These are phyloP conservation scores for Malbranchea zuffiana DNA, from an alignment of 2,329 filamentous ascomycete genomes.

Conservation along the genomic window DNA sequence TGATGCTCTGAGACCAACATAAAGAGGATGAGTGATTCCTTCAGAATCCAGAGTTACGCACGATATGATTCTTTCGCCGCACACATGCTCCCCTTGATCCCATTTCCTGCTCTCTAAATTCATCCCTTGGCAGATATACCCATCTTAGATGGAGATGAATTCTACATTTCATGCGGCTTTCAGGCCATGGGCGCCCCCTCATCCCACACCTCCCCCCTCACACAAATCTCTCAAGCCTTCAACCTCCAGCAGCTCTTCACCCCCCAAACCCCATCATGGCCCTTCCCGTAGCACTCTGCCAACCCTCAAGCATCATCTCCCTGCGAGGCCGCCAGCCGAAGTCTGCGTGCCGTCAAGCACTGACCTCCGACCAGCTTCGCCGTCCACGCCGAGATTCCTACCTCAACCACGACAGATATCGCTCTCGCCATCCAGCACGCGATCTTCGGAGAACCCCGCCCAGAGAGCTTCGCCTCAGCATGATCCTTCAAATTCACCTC, in stretches of 20 bases:
- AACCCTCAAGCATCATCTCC: not conserved
- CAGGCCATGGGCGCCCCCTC: not conserved
- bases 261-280: slow-evolving; percentile 4
- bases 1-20: slow-evolving; percentile 1
- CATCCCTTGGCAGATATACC: not conserved
- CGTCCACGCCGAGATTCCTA: slow-evolving; percentile 5
- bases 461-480: not conserved
- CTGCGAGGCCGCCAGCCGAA: slow-evolving; percentile 4
- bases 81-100: slow-evolving; percentile 2
- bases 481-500: slow-evolving; percentile 2
- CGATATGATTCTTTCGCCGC: not conserved
- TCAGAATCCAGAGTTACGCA: slow-evolving; percentile 1
- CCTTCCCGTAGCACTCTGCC: slow-evolving; percentile 3
- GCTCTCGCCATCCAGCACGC: slow-evolving; percentile 1
- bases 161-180: slow-evolving; percentile 4
- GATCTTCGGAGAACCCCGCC: not conserved
- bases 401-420: slow-evolving; percentile 3
- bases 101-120: slow-evolving; percentile 1
- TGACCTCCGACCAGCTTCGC: not conserved
- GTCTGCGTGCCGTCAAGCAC: slow-evolving; percentile 4
- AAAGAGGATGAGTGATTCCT: not conserved
- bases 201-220: not conserved
- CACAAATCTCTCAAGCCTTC: slow-evolving; percentile 4
- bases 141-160: slow-evolving; percentile 1
- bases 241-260: not conserved